A percentile compares a stretch with the other conserved stretches of the same genome.
These are phyloP conservation scores for Pyrenula massariospora DNA, from an alignment of 495 filamentous ascomycete genomes.

Conservation along the genomic window DNA sequence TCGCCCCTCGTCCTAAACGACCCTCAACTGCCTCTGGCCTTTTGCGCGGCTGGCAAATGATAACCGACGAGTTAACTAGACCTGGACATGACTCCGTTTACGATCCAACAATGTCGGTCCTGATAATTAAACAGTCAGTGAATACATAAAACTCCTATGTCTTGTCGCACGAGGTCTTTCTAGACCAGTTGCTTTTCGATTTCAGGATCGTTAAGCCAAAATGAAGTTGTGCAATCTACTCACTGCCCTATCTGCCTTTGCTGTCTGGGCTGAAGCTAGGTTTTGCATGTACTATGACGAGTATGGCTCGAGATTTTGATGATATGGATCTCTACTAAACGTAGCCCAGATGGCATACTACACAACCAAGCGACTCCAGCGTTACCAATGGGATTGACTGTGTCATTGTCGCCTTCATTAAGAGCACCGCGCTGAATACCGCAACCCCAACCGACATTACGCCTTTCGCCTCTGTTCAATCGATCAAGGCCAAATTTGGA, in stretches of 20 bases:
- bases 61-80: not conserved
- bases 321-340: too few species aligned
- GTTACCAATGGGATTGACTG: not conserved
- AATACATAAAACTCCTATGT: not conserved
- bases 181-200: not conserved
- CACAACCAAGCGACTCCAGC: not conserved
- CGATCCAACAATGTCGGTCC: not conserved
- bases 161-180: not conserved
- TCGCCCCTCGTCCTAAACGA: too few species aligned
- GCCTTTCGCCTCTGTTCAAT: slow-evolving; percentile 43
- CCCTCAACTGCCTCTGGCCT: not conserved
- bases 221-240: not conserved
- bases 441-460: slow-evolving; percentile 29
- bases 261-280: not conserved
- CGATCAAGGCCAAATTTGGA: slow-evolving; percentile 44
- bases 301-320: too few species aligned
- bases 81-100: not conserved
- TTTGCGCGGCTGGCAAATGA: not conserved
- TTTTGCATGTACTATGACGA: not conserved
- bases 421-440: slow-evolving; percentile 46
- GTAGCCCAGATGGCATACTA: not conserved
- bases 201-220: not conserved
- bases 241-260: not conserved
- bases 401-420: slow-evolving; percentile 60
- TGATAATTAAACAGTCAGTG: not conserved